These are phyloP conservation scores for Lolium rigidum DNA, from an alignment of 176 grass and related monocot genomes.

Conservation along the genomic window DNA sequence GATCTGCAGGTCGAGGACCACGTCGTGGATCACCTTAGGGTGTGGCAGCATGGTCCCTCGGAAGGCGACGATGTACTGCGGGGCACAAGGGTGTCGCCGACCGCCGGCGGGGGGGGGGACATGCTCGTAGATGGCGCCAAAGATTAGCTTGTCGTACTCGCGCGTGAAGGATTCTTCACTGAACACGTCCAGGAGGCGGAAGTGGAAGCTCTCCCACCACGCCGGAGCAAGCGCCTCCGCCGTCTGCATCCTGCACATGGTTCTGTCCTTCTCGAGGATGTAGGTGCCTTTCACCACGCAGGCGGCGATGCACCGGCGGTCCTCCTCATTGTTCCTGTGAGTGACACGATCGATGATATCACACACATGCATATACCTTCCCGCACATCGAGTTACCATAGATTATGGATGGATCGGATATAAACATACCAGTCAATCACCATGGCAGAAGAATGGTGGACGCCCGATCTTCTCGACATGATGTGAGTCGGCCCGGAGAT, in stretches of 20 bases:
- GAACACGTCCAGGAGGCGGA: neutral
- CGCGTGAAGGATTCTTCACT: neutral
- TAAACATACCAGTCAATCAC: constrained; percentile 19
- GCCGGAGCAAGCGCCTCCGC: neutral
- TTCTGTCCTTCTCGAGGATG: constrained; percentile 10
- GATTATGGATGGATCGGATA: neutral
- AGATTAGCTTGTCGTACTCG: neutral
- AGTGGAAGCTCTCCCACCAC: constrained; percentile 48
- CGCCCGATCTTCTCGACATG: neutral
- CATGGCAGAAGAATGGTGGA: neutral
- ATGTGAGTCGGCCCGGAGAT: constrained; percentile 8
- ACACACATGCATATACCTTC: neutral
- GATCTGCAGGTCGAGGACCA: constrained; percentile 14
- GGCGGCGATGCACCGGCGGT: constrained; percentile 22
- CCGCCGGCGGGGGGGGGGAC: neutral
- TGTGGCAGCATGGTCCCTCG: neutral
- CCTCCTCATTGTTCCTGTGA: constrained; percentile 39
- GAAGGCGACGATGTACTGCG: neutral
- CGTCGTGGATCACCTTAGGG: neutral
- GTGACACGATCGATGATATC: neutral
- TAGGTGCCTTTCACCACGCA: constrained; percentile 12
- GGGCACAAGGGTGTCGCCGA: neutral
- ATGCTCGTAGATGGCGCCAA: constrained; percentile 41
- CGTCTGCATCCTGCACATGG: neutral
- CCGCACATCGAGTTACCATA: too few relatives aligned